Evolutionary conservation across 768 basidiomycete species (phyloP).

Genomic region (Mycena vulgaris): DNA sequence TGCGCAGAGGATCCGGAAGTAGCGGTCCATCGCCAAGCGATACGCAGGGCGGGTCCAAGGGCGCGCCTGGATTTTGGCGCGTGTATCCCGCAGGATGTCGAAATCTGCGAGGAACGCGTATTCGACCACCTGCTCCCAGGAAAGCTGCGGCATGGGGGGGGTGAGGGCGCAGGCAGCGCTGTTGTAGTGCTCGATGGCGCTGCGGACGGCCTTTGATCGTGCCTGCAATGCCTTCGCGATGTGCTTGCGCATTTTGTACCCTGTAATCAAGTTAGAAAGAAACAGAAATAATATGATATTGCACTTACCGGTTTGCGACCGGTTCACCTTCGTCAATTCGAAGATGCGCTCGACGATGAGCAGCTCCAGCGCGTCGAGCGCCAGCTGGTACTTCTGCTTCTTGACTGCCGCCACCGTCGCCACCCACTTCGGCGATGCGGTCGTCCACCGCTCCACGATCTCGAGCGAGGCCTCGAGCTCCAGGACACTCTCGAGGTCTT

Average conservation of each 20-base stretch:
- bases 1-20: conserved; percentile 25
- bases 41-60: conserved; percentile 14
- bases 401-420: too few relatives aligned
- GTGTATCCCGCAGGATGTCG: too few relatives aligned
- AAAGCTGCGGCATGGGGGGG: conserved; percentile 17
- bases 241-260: neutral
- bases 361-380: too few relatives aligned
- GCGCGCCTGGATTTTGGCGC: too few relatives aligned
- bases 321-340: too few relatives aligned
- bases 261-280: neutral
- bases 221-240: neutral
- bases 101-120: too few relatives aligned
- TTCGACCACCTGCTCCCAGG: too few relatives aligned
- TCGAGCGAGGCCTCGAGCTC: neutral
- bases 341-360: too few relatives aligned
- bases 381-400: too few relatives aligned
- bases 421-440: too few relatives aligned
- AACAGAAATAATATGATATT: neutral
- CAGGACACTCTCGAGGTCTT: neutral
- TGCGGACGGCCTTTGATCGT: neutral
- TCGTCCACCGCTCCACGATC: too few relatives aligned
- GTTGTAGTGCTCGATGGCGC: neutral
- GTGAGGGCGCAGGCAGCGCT: conserved; percentile 12
- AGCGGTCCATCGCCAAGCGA: conserved; percentile 16
- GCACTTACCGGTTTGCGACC: neutral